Percentiles rank a stretch among this genome's conserved stretches.
Evolutionary conservation across 2,329 filamentous ascomycete genomes (phyloP).

Genomic region (Colletotrichum acutatum): DNA sequence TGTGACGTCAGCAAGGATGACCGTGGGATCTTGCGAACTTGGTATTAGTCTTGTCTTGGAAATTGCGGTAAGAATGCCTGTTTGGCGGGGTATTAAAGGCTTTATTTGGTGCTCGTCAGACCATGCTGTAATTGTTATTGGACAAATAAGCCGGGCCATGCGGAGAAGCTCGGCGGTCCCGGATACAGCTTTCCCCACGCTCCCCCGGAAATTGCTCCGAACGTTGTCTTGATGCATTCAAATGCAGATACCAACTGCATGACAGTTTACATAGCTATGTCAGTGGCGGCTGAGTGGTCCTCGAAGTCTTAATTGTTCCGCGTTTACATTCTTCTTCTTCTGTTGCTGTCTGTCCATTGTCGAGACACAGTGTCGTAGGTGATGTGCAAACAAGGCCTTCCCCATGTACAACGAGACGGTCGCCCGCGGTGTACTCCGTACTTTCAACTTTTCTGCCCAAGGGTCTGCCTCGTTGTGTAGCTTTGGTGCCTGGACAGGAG

Average conservation of each 20-base stretch:
- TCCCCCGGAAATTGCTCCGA: conserved; percentile 1
- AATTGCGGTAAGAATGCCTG: neutral
- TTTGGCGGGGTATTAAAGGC: conserved; percentile 16
- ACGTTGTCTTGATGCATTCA: neutral
- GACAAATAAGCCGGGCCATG: conserved; percentile 3
- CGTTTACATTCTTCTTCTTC: neutral
- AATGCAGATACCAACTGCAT: too few species aligned
- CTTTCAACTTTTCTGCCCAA: neutral
- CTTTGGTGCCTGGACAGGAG: neutral
- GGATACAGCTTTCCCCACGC: conserved; percentile 16
- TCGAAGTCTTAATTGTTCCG: neutral
- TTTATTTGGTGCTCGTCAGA: neutral
- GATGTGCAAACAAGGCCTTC: neutral
- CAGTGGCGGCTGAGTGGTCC: neutral
- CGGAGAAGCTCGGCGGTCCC: conserved; percentile 16
- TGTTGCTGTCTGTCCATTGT: neutral
- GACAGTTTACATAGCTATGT: neutral
- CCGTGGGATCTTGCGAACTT: neutral
- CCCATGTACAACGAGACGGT: neutral
- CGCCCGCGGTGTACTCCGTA: neutral
- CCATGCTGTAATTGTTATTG: conserved; percentile 6
- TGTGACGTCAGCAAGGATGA: conserved; percentile 26
- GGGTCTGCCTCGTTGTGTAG: neutral
- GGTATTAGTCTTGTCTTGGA: neutral
- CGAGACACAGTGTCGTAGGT: too few species aligned